These are phyloP conservation scores for Ormosia emarginata DNA, from an alignment of 306 rosid genomes.

Conservation along the genomic window DNA sequence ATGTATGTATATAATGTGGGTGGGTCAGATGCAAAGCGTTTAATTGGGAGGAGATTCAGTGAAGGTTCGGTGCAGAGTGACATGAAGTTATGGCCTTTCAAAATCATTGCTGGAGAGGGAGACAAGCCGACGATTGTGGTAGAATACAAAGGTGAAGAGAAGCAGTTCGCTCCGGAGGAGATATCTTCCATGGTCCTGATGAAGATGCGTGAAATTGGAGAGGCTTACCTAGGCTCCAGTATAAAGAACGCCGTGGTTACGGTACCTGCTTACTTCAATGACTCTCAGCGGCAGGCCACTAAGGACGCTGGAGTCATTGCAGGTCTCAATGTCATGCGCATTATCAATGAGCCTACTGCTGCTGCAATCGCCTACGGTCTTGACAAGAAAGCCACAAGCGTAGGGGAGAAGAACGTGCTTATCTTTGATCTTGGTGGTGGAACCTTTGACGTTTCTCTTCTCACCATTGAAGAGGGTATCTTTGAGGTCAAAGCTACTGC, in stretches of 20 bases:
- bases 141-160: conserved; percentile 47
- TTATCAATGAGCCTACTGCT: conserved; percentile 52
- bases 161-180: conserved; percentile 49
- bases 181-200: conserved; percentile 55
- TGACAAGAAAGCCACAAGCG: conserved; percentile 37
- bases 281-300: conserved; percentile 55
- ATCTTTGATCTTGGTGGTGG: conserved; percentile 58
- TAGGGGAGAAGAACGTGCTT: conserved; percentile 43
- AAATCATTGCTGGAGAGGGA: conserved; percentile 44
- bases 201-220: conserved; percentile 56
- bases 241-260: conserved; percentile 52
- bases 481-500: conserved; percentile 54
- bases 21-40: conserved; percentile 48
- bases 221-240: conserved; percentile 46
- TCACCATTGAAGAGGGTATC: conserved; percentile 52
- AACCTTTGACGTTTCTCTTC: conserved; percentile 50
- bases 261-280: conserved; percentile 56
- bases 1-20: not conserved
- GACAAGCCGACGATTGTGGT: conserved; percentile 54
- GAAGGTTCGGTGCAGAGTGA: conserved; percentile 44
- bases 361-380: conserved; percentile 60
- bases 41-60: conserved; percentile 42
- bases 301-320: conserved; percentile 58
- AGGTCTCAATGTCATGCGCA: conserved; percentile 51
- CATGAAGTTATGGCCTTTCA: conserved; percentile 54